Evolutionary conservation across 2,329 filamentous ascomycete species (phyloP), one percentile per base, ranked within the genome.

Genomic region (Nemania serpens): DNA sequence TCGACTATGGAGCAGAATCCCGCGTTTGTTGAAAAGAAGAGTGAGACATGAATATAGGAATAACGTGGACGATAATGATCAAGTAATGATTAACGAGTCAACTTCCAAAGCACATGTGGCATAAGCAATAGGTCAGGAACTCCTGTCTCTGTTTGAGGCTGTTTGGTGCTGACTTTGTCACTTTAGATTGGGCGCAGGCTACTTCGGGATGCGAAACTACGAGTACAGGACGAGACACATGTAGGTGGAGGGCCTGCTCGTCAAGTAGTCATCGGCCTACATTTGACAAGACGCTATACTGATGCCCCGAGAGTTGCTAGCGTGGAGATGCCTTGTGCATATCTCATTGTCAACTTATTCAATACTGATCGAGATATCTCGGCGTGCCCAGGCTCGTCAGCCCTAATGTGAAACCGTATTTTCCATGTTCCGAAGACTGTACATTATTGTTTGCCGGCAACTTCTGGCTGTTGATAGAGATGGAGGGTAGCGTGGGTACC

Each of bases 1-100:
- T 84, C 88, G 43, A 97, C 91, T 1, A 91, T 97, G 88, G 91
- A 97, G 77, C 90, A 91, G 75, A 94, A 94, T 69, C 86, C 89
- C 13, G 91, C 89, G 2, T 96, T 96, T 72, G 75, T 81, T 42
- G 65, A 20, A 37, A 73, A 73, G 39, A n/a, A 64, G 46, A 63
- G 66, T 36, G 64, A 49, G 15, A 67, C 68, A 51, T 68, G 62
- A 70, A 60, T 36, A 9, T 50, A 46, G 18, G 17, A 36, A n/a
- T 17, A 29, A 39, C 20, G 9, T 34, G 17, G 17, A 52, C 42
- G 45, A 55, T 20, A 29, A n/a, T n/a, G n/a, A n/a, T n/a, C 20
- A 37, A 41, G n/a, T n/a, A n/a, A n/a, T n/a, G 41, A 55, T 42
- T 33, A 59, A n/a, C 15, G 45, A 57, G 51, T 37, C 15, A 17